phyloP scores from a whole-genome alignment of 2,329 filamentous ascomycete species.

The Hymenoscyphus fructigenus region DNA sequence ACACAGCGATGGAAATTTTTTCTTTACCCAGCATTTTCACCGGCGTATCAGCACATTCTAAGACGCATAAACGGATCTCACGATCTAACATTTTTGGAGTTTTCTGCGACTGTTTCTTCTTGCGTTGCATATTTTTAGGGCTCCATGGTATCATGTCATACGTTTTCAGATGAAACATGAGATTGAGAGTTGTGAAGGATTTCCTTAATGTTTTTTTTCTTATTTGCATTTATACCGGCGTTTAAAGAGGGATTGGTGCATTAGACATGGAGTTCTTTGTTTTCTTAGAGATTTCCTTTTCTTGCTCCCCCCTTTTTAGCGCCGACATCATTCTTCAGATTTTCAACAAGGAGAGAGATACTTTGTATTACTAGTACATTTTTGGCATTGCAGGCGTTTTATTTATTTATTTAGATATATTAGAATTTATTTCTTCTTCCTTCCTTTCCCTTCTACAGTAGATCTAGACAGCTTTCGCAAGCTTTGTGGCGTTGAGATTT shows the following conservation, averaged over 20 bases:
- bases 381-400: not conserved
- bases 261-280: constrained; percentile 11
- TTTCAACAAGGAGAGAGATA: not conserved
- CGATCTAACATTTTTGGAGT: not conserved
- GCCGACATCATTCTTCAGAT: not conserved
- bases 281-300: constrained; percentile 1
- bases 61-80: not conserved
- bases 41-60: not conserved
- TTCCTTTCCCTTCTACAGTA: not conserved
- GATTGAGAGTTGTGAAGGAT: constrained; percentile 1
- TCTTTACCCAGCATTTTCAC: constrained; percentile 8
- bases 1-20: not conserved
- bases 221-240: constrained; percentile 13
- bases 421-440: not conserved
- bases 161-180: not conserved
- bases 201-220: not conserved
- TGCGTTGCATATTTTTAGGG: not conserved
- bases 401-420: not conserved
- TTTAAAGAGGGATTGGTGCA: constrained; percentile 25
- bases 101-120: not conserved
- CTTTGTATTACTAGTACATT: not conserved
- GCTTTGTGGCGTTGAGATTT: not conserved
- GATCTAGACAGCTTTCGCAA: not conserved
- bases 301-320: not conserved
- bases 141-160: not conserved